Base-by-base conservation (phyloP, 441 rosid genomes). In the Erodium moschatum region DNA sequence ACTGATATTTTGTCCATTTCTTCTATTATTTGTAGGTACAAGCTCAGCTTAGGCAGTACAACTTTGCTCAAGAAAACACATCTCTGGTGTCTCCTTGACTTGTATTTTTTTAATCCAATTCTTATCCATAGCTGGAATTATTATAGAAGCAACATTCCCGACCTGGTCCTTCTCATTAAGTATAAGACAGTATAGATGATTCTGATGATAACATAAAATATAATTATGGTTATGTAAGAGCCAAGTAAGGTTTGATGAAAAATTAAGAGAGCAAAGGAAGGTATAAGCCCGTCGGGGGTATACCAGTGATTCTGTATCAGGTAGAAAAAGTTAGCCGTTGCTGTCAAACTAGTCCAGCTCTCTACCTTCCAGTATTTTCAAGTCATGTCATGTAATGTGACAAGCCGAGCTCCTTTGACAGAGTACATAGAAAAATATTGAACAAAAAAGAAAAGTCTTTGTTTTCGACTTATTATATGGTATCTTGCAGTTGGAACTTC, bases 401-500 rank as follows among this genome's bases (percentile, higher is more conserved):
- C 31, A 4, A n/a, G 64, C 10, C 64, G 10, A 20, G 46, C 46
- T 40, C 46, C 46, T 40, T 40, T 7, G 46, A 40, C 46, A 27
- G 40, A 63, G 66, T 12, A 29, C 40, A 63, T 38, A 20, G 66
- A 8, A 63, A 63, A 63, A 12, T 27, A 63, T 29, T 63, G 27
- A 63, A 63, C 66, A 27, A 63, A 63, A 29, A 63, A 3, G 6
- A 63, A 63, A 63, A 63, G 9, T 27, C 18, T 10, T 12, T 8
- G 3, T 63, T 29, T 29, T 13, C 15, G 66, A 29, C 66, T 27
- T 63, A 63, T 63, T 63, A 38, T 27, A 63, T 54, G 40, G 66
- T 6, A n/a, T 63, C 19, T 63, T 27, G 40, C 27, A 63, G 66
- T 63, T 29, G 66, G 40, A 29, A 29, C 66, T 63, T 63, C 66